These are phyloP conservation scores for Boletellus sp. DNA, from an alignment of 768 basidiomycete species.

Conservation along the genomic window DNA sequence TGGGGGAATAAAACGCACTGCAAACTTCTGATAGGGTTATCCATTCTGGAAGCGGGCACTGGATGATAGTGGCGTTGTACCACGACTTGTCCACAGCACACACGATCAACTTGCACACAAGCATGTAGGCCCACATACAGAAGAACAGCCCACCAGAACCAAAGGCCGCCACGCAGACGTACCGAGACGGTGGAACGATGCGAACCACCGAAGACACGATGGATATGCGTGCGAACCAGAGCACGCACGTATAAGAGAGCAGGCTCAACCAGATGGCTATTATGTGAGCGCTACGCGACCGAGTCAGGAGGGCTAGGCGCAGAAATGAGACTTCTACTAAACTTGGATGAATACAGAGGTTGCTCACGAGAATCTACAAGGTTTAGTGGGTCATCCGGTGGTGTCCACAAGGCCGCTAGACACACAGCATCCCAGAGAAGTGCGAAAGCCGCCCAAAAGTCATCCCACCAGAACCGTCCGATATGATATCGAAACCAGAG, in stretches of 20 bases:
- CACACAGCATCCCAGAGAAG: conserved; percentile 9
- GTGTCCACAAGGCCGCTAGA: conserved; percentile 16
- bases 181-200: conserved; percentile 16
- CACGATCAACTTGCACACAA: conserved; percentile 33
- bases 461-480: conserved; percentile 28
- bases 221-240: conserved; percentile 29
- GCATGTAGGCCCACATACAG: conserved; percentile 19
- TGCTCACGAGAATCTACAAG: conserved; percentile 11
- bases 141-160: conserved; percentile 7
- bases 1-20: conserved; percentile 35
- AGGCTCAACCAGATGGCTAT: conserved; percentile 18
- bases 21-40: conserved; percentile 50
- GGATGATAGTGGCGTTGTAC: conserved; percentile 35
- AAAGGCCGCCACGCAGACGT: neutral
- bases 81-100: conserved; percentile 38
- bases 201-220: conserved; percentile 24
- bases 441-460: conserved; percentile 22
- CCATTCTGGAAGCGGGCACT: conserved; percentile 45
- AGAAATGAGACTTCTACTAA: conserved; percentile 16
- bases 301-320: conserved; percentile 18
- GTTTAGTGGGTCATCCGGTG: conserved; percentile 25
- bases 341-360: neutral
- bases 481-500: conserved; percentile 24
- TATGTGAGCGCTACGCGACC: conserved; percentile 15
- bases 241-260: conserved; percentile 20